Evolutionary conservation across 2,329 filamentous ascomycete species (phyloP), one percentile per base, ranked within the genome.

Genomic region (Berkeleyomyces basicola): DNA sequence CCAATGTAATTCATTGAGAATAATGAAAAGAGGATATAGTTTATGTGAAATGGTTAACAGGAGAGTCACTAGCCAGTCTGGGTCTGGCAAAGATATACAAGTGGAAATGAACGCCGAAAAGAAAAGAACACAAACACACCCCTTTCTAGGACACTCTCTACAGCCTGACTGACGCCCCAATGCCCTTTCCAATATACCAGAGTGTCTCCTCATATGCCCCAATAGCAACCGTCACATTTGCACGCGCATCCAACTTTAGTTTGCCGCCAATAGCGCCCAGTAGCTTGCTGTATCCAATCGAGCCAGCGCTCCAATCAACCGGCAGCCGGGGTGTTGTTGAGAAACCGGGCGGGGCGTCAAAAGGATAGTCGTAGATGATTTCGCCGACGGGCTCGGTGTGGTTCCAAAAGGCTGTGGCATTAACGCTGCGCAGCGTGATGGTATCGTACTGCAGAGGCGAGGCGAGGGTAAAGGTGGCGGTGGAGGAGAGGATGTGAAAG

Each of bases 401-500:
- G 66, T 95, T 90, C 72, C 95, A 95, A 65, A 84, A 86, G 0
- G 93, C 90, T 1, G 86, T 90, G 5, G 92, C 92, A 69, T 95
- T 86, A 68, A 97, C 81, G 59, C 78, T 79, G 44, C 89, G 88
- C 66, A 99, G 81, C 68, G 84, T 87, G 16, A 97, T 74, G 0
- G 84, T 89, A 60, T 87, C 87, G 64, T 83, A 76, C 47, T 77
- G 74, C 7, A 97, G 77, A 0, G 93, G 93, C 0, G 91, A 96
- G 46, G 85, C 79, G 31, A 97, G 79, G 0, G 82, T 84, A 72
- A 99, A 96, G 0, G 86, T 83, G 3, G 92, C 92, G 0, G 90
- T 90, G 0, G 90, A 95, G 14, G 88, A 87, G 66, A 93, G 79
- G 61, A 97, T 74, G 74, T 97, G 90, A 73, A 99, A 85, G 5